Conservation (phyloP, 2,329 filamentous ascomycete species). For the Colletotrichum musae region DNA sequence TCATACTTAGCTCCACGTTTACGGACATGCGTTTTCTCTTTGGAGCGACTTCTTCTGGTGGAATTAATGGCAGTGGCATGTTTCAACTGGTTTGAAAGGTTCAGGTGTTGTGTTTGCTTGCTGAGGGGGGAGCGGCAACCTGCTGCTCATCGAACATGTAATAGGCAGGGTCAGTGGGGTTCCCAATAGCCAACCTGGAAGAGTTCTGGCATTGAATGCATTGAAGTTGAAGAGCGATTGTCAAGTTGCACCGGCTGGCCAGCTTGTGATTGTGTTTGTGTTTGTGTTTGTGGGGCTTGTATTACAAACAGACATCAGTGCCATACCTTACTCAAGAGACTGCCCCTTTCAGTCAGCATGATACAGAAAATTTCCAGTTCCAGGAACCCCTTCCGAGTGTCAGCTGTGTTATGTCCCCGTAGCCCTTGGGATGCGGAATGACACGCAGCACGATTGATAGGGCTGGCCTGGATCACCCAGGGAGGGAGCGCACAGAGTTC, state of each 20-base stretch:
- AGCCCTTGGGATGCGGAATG: not conserved
- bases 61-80: conserved; percentile 1
- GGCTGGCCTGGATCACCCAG: conserved; percentile 37
- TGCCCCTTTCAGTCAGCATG: not conserved
- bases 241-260: too few relatives aligned
- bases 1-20: not conserved
- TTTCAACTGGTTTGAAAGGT: not conserved
- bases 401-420: not conserved
- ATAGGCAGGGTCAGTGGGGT: too few relatives aligned
- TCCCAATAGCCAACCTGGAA: too few relatives aligned
- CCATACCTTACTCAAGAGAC: not conserved
- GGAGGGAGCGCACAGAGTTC: conserved; percentile 24
- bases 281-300: too few relatives aligned
- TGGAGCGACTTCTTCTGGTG: conserved; percentile 3
- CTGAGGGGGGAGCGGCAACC: too few relatives aligned
- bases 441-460: conserved; percentile 9
- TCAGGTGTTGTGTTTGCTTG: conserved; percentile 7
- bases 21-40: not conserved
- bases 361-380: not conserved
- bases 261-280: too few relatives aligned
- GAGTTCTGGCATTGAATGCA: too few relatives aligned
- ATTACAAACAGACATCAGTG: too few relatives aligned
- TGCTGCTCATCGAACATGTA: too few relatives aligned
- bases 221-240: too few relatives aligned
- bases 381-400: not conserved